Conservation (phyloP, 2,329 filamentous ascomycete species). For the Leptographium radiaticola region DNA sequence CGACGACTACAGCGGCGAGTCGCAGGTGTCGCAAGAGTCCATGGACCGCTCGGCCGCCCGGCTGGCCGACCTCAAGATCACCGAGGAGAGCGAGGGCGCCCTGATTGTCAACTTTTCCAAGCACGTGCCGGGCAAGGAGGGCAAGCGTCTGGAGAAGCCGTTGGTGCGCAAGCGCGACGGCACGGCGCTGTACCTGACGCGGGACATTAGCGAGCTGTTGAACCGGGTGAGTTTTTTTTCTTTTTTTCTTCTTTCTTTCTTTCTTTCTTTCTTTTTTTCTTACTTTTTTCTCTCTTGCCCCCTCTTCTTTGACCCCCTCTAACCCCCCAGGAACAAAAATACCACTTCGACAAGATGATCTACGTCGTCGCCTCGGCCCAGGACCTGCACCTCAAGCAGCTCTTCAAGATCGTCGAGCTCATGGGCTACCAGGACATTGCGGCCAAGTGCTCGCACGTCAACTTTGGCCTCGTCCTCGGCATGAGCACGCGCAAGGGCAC, state of each 20-base stretch:
- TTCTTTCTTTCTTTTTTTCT: neutral
- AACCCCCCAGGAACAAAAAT: slow-evolving; percentile 30
- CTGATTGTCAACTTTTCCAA: slow-evolving; percentile 60
- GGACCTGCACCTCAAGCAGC: slow-evolving; percentile 58
- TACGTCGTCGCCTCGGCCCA: slow-evolving; percentile 65
- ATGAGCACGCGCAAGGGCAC: slow-evolving; percentile 62
- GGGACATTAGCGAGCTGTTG: slow-evolving; percentile 63
- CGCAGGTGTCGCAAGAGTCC: slow-evolving; percentile 51
- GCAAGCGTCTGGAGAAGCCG: slow-evolving; percentile 57
- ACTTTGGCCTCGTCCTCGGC: slow-evolving; percentile 59
- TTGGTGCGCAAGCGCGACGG: slow-evolving; percentile 63
- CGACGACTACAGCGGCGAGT: slow-evolving; percentile 64
- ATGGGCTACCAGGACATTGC: slow-evolving; percentile 57
- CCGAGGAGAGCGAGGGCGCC: slow-evolving; percentile 58
- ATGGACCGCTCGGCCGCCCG: slow-evolving; percentile 52
- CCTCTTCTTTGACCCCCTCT: neutral
- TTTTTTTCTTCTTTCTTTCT: neutral
- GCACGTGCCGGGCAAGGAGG: slow-evolving; percentile 50
- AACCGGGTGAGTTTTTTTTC: slow-evolving; percentile 29
- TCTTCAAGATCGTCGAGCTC: slow-evolving; percentile 65
- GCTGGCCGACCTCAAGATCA: slow-evolving; percentile 51
- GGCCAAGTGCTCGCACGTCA: slow-evolving; percentile 58
- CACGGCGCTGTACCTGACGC: slow-evolving; percentile 64
- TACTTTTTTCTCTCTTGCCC: neutral
- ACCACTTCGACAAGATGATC: slow-evolving; percentile 66